Base-by-base conservation (phyloP, 495 filamentous ascomycete genomes). In the Rhizodiscina lignyota region DNA sequence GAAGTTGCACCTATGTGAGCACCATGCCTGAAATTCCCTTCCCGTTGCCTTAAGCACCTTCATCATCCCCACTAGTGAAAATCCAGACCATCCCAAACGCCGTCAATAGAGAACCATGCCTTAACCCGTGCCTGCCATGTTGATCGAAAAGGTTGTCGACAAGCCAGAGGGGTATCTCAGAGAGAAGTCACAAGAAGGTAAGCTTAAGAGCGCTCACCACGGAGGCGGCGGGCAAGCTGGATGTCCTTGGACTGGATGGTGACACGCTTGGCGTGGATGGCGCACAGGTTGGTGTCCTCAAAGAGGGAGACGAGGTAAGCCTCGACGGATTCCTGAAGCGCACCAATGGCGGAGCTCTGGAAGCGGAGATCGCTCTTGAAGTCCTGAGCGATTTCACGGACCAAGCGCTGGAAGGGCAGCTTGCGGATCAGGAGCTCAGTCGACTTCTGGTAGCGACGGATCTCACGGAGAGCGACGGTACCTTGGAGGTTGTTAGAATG, bases 391-490 rank as follows among this genome's bases (percentile, higher is more conserved):
- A 99, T 99, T 67, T 99, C 89, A 80, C 89, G 89, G 44, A 99
- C 89, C 56, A 99, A 73, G 70, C 89, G 91, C 77, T 99, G 89
- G 82, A 99, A 99, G 58, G 89, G 89, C 52, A 99, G 84, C 83
- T 99, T 99, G 77, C 89, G 89, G 77, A 99, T 99, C 53, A 99
- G 64, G 42, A 99, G 87, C 83, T 99, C 89, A 54, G 89, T 99
- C 50, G 85, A 94, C 77, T 99, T 99, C 77, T 99, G 89, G 78
- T 99, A 99, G 58, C 89, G 89, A 86, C 89, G 91, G 62, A 99
- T 99, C 72, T 99, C 89, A 87, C 89, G 89, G 53, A 99, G 89
- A 86, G 89, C 89, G 79, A 99, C 89, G 70, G 89, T 99, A 71
- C 75, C 74, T 74, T 30, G 2, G 19, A 47, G 39, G 17, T 10